Evolutionary conservation across 352 stramenopile species (phyloP).

Genomic region (Pythium rhizo-oryzae): DNA sequence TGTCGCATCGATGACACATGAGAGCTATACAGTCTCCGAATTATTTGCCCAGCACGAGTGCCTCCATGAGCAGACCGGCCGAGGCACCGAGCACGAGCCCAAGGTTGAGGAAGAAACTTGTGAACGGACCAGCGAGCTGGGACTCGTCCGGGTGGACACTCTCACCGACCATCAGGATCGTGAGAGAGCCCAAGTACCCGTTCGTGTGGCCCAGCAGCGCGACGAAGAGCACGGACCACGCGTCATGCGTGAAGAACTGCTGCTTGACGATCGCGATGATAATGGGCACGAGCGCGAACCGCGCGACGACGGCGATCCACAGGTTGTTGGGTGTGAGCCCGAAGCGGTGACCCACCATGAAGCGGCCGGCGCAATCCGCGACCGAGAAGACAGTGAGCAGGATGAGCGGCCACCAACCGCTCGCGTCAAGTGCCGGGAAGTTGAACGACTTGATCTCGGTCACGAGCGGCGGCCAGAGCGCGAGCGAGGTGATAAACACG

Average conservation of each 20-base stretch:
- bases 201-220: conserved; percentile 74
- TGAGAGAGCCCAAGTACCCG: conserved; percentile 77
- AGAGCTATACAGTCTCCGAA: neutral
- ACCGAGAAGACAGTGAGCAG: conserved; percentile 79
- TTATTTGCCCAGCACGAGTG: conserved; percentile 52
- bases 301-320: conserved; percentile 60
- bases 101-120: conserved; percentile 86
- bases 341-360: conserved; percentile 70
- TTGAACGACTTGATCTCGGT: conserved; percentile 86
- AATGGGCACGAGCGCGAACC: conserved; percentile 66
- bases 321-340: conserved; percentile 63
- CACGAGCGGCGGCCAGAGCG: conserved; percentile 78
- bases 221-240: conserved; percentile 75
- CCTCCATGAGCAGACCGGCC: conserved; percentile 62
- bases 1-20: neutral
- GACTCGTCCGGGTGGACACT: conserved; percentile 72
- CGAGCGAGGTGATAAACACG: conserved; percentile 72
- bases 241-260: conserved; percentile 67
- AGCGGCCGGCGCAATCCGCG: conserved; percentile 70
- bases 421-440: conserved; percentile 67
- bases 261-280: conserved; percentile 75
- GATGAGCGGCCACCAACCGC: conserved; percentile 83
- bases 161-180: conserved; percentile 85
- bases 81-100: conserved; percentile 81
- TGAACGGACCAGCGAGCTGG: conserved; percentile 76